A percentile compares a stretch with the other conserved stretches of the same genome.
phyloP scores from a whole-genome alignment of 2,329 filamentous ascomycete species.

The Penicillium sp. region DNA sequence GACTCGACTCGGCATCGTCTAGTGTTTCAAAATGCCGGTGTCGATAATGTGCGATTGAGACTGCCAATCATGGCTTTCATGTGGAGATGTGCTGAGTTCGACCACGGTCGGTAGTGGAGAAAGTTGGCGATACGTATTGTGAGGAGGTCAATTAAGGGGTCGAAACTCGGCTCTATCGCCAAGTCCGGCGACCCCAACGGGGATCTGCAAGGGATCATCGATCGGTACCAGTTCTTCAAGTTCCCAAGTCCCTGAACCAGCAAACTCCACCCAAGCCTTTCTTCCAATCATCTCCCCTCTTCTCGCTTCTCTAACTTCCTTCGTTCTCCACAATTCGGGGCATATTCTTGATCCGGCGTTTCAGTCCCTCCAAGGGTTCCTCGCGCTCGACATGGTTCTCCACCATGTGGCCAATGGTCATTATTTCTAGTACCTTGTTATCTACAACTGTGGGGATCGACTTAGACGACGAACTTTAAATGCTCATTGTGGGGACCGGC shows the following conservation, averaged over 20 bases:
- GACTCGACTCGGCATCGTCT: not conserved
- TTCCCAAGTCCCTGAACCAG: not conserved
- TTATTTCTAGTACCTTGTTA: not conserved
- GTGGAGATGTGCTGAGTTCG: not conserved
- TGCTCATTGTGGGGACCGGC: not conserved
- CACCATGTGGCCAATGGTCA: not conserved
- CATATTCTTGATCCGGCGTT: not conserved
- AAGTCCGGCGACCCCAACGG: slow-evolving; percentile 11
- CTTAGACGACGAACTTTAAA: slow-evolving; percentile 1
- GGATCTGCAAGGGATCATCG: slow-evolving; percentile 4
- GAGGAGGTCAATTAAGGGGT: not conserved
- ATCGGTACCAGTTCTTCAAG: slow-evolving; percentile 5
- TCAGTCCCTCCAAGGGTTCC: not conserved
- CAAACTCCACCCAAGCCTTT: not conserved
- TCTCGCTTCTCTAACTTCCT: not conserved
- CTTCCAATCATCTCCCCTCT: not conserved
- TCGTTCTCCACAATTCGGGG: too few relatives aligned
- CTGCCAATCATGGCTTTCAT: not conserved
- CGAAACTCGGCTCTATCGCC: slow-evolving; percentile 1
- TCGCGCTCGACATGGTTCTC: not conserved
- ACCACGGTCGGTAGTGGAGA: slow-evolving; percentile 4
- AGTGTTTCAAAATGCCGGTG: not conserved
- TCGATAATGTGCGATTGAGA: not conserved
- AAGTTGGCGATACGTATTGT: not conserved
- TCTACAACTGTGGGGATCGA: not conserved